phyloP scores from a whole-genome alignment of 768 basidiomycete genomes.

The Mycena belliarum region DNA sequence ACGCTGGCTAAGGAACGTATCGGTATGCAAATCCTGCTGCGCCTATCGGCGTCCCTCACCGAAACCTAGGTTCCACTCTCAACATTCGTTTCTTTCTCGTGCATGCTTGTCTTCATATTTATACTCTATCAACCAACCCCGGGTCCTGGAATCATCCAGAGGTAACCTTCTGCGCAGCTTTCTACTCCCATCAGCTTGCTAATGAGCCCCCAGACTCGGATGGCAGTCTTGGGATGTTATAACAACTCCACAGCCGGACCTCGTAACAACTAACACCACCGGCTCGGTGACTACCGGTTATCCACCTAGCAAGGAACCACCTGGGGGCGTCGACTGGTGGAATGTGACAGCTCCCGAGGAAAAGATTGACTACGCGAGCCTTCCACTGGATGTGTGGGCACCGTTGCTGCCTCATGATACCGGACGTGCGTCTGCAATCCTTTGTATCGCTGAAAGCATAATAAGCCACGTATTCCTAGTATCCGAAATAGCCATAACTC shows the following conservation, averaged over 20 bases:
- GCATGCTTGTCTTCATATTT: slow-evolving; percentile 74
- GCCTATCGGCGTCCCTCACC: background rate
- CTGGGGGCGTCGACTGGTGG: slow-evolving; percentile 66
- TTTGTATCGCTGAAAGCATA: background rate
- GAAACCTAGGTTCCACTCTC: slow-evolving; percentile 46
- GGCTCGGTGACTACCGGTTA: slow-evolving; percentile 12
- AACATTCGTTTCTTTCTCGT: slow-evolving; percentile 65
- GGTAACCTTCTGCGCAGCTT: background rate
- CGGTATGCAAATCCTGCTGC: slow-evolving; percentile 17
- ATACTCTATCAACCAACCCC: slow-evolving; percentile 78
- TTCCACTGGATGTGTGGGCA: slow-evolving; percentile 81
- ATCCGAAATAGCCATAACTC: slow-evolving; percentile 74
- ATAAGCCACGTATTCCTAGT: slow-evolving; percentile 45
- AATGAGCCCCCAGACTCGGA: slow-evolving; percentile 63
- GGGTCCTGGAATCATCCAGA: slow-evolving; percentile 56
- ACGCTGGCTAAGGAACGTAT: slow-evolving; percentile 39
- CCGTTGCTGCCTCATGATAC: slow-evolving; percentile 76
- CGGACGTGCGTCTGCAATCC: slow-evolving; percentile 53
- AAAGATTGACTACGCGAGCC: slow-evolving; percentile 58
- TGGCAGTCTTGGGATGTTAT: slow-evolving; percentile 90
- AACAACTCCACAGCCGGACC: slow-evolving; percentile 24
- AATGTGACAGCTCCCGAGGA: slow-evolving; percentile 53
- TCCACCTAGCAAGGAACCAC: slow-evolving; percentile 9
- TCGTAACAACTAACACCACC: slow-evolving; percentile 15
- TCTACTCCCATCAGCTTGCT: background rate